These are phyloP conservation scores for Kappamyces sp. DNA, from an alignment of 192 early-diverging fungal species.

Conservation along the genomic window DNA sequence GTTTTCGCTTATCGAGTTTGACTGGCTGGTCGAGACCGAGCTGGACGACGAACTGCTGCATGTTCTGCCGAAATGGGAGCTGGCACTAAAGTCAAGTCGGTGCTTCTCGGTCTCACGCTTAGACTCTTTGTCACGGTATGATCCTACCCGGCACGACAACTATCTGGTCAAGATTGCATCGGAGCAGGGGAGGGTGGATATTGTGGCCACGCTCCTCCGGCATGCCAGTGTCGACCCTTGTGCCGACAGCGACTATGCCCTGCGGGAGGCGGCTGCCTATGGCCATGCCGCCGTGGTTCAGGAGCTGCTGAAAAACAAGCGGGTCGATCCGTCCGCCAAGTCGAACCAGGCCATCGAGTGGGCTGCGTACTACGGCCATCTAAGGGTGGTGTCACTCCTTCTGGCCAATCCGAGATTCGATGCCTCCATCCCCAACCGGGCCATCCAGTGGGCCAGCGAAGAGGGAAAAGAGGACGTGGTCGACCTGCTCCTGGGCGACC, in stretches of 20 bases:
- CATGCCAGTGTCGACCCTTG: too few relatives aligned
- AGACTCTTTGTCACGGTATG: too few relatives aligned
- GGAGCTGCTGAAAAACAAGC: neutral
- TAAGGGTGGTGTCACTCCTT: neutral
- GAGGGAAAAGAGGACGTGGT: constrained; percentile 16
- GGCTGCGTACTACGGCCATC: neutral
- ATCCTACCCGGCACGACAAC: constrained; percentile 5
- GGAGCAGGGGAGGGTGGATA: constrained; percentile 3
- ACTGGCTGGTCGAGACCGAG: too few relatives aligned
- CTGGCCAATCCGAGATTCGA: constrained; percentile 1
- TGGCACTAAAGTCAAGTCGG: too few relatives aligned
- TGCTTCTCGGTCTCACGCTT: too few relatives aligned
- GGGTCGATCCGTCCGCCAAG: constrained; percentile 2
- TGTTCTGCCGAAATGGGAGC: too few relatives aligned
- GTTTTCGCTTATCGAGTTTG: too few relatives aligned
- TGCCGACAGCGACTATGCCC: too few relatives aligned
- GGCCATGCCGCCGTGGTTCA: constrained; percentile 8
- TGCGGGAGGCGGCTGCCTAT: constrained; percentile 8
- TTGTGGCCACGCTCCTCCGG: too few relatives aligned
- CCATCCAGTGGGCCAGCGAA: constrained; percentile 16
- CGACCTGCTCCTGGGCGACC: constrained; percentile 15
- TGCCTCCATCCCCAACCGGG: too few relatives aligned
- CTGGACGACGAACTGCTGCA: too few relatives aligned
- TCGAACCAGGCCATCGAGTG: neutral
- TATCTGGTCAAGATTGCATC: neutral